Conservation (phyloP, 768 basidiomycete genomes). For the Auricularia cornea region DNA sequence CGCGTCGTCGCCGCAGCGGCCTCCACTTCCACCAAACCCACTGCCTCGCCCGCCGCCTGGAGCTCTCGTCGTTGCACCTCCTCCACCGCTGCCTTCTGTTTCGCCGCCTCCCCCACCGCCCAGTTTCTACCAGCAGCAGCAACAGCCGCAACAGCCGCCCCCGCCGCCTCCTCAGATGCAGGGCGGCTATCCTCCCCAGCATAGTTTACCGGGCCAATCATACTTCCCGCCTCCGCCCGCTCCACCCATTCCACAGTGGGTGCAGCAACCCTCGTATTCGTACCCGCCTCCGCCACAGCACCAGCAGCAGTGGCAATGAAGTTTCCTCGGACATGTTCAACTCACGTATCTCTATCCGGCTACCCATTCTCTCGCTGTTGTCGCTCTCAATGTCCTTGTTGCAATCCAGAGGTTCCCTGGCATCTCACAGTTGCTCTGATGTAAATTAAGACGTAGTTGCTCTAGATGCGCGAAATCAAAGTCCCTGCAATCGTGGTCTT, state of each 20-base stretch:
- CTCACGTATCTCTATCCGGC: not conserved
- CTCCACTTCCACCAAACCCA: not conserved
- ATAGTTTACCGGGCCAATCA: not conserved
- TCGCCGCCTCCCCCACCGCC: constrained; percentile 5
- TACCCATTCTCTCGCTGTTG: not conserved
- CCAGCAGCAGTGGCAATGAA: not conserved
- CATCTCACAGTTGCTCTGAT: not conserved
- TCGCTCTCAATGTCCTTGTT: not conserved
- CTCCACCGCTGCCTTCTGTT: not conserved
- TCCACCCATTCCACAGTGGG: constrained; percentile 1
- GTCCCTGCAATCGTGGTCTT: not conserved
- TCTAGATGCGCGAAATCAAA: not conserved
- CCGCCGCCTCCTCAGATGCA: not conserved
- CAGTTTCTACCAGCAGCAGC: constrained; percentile 2
- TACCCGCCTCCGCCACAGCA: not conserved
- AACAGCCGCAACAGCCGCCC: constrained; percentile 6
- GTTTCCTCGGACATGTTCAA: not conserved
- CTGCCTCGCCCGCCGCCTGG: not conserved
- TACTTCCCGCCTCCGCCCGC: constrained; percentile 1
- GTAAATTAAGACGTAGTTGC: not conserved
- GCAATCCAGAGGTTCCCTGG: not conserved
- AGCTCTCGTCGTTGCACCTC: not conserved
- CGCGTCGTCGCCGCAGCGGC: not conserved
- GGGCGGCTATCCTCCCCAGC: not conserved
- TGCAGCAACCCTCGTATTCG: not conserved